Evolutionary conservation across 2,329 filamentous ascomycete species (phyloP).

Genomic region (Talaromyces sp.): DNA sequence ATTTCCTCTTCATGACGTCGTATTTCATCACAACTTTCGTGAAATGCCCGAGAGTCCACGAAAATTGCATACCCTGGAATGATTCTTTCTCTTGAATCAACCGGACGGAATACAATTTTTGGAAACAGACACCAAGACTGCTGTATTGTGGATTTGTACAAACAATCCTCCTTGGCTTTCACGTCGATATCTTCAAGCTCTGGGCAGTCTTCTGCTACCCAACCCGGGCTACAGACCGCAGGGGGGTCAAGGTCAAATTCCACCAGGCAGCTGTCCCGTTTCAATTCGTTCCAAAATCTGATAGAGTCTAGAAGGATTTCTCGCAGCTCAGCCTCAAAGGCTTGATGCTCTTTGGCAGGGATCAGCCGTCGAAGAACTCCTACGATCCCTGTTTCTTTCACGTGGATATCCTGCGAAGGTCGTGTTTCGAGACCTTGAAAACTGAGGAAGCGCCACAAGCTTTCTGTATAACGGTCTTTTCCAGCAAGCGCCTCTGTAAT

Average conservation of each 20-base stretch:
- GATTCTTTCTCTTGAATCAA: not conserved
- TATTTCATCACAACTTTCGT: constrained; percentile 3
- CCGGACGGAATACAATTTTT: not conserved
- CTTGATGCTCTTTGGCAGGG: not conserved
- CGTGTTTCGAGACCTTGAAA: constrained; percentile 3
- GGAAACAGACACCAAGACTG: constrained; percentile 8
- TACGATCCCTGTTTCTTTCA: not conserved
- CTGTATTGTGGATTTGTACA: not conserved
- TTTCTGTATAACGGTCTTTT: constrained; percentile 4
- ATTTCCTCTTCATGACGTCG: constrained; percentile 7
- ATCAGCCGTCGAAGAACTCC: not conserved
- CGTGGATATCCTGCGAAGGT: constrained; percentile 1
- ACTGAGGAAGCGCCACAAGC: constrained; percentile 1
- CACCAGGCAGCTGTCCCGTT: constrained; percentile 5
- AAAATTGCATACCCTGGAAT: constrained; percentile 3
- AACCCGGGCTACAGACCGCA: not conserved
- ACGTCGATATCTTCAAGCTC: not conserved
- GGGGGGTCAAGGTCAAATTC: constrained; percentile 1
- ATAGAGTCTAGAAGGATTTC: constrained; percentile 5
- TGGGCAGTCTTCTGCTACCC: constrained; percentile 3
- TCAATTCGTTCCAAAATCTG: constrained; percentile 1
- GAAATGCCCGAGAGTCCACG: constrained; percentile 5
- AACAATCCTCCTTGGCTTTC: not conserved
- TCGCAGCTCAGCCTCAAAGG: not conserved
- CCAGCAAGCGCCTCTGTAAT: not conserved